These are phyloP conservation scores for Avena atlantica DNA, from an alignment of 176 grass and related monocot genomes.

Conservation along the genomic window DNA sequence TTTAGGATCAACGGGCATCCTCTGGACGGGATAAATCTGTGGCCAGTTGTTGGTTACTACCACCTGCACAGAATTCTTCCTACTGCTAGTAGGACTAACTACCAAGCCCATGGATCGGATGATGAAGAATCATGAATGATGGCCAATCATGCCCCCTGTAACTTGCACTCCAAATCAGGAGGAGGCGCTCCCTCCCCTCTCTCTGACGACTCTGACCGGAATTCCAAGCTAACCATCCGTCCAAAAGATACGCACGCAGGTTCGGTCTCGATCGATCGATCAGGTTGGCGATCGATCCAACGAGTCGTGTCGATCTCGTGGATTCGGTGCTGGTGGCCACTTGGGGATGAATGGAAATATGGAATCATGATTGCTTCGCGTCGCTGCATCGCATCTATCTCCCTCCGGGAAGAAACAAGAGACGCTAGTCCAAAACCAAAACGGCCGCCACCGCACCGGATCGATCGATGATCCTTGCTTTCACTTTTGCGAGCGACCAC, in stretches of 20 bases:
- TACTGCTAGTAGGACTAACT: background rate
- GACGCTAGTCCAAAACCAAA: background rate
- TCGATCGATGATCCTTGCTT: background rate
- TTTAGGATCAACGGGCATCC: too few relatives aligned
- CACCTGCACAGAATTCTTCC: constrained; percentile 17
- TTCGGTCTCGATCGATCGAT: constrained; percentile 32
- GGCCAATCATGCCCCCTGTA: constrained; percentile 22
- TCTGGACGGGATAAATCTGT: too few relatives aligned
- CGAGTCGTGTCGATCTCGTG: constrained; percentile 2
- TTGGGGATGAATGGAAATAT: background rate
- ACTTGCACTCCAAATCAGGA: constrained; percentile 43
- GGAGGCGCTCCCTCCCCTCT: background rate
- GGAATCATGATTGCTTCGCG: constrained; percentile 13
- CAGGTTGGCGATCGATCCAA: background rate
- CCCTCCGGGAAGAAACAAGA: constrained; percentile 24
- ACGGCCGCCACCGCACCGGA: too few relatives aligned
- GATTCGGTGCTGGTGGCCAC: constrained; percentile 32
- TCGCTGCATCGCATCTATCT: constrained; percentile 30
- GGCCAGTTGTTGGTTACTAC: background rate
- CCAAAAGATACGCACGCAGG: background rate
- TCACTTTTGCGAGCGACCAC: background rate
- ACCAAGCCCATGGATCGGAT: background rate
- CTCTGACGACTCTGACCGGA: background rate
- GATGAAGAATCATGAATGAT: constrained; percentile 45
- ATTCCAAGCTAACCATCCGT: background rate